A percentile compares a stretch with the other conserved stretches of the same genome.
Evolutionary conservation across 1,139 yeast genomes (phyloP).

Genomic region (Suhomyces terraborum): DNA sequence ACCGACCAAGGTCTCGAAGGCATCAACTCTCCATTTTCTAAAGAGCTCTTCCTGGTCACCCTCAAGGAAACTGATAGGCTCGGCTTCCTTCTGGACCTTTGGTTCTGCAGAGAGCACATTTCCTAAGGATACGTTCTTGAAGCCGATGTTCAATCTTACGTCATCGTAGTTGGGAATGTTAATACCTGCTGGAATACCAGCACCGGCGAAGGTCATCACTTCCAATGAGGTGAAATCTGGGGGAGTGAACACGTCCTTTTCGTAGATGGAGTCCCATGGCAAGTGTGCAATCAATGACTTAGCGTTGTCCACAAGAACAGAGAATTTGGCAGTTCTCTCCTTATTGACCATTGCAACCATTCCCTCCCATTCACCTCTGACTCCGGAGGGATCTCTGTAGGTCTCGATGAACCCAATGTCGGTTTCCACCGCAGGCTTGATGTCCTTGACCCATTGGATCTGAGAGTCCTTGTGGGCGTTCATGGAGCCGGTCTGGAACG

Average conservation of each 20-base stretch:
- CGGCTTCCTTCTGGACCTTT: conserved; percentile 62
- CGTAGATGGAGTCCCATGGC: conserved; percentile 78
- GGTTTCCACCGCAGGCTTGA: conserved; percentile 81
- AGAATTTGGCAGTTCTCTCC: conserved; percentile 80
- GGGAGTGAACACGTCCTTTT: conserved; percentile 83
- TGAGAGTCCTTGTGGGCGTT: conserved; percentile 84
- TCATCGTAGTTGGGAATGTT: conserved; percentile 92
- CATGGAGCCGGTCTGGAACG: conserved; percentile 82
- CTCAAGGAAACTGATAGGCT: conserved; percentile 66
- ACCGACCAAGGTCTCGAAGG: conserved; percentile 92
- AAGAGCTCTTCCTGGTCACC: conserved; percentile 55
- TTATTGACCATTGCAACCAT: conserved; percentile 90
- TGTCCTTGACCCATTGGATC: conserved; percentile 83
- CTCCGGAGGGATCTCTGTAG: conserved; percentile 88
- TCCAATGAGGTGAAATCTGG: conserved; percentile 91
- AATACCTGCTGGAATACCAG: conserved; percentile 91
- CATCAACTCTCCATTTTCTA: conserved; percentile 74
- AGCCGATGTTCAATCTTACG: conserved; percentile 78
- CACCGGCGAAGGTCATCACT: conserved; percentile 84
- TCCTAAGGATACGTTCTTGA: conserved; percentile 86
- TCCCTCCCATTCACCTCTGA: conserved; percentile 94
- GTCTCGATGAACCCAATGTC: conserved; percentile 91
- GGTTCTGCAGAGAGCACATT: conserved; percentile 74
- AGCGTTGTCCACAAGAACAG: conserved; percentile 67
- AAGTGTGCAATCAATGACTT: conserved; percentile 60